phyloP scores from a whole-genome alignment of 73 alveolate species.

The Tetrahymena borealis region DNA sequence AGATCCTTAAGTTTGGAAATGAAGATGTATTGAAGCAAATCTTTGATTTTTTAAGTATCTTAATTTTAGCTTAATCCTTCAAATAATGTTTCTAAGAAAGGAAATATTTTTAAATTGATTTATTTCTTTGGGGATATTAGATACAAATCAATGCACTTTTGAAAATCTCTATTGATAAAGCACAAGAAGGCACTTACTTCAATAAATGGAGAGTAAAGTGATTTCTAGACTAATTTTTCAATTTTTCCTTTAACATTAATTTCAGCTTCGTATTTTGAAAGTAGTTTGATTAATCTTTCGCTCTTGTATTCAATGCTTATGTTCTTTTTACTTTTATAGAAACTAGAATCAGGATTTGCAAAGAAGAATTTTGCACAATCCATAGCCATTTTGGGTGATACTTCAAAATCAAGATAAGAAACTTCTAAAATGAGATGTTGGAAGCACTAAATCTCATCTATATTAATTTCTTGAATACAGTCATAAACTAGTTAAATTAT shows the following conservation, averaged over 20 bases:
- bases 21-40: background rate
- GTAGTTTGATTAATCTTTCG: background rate
- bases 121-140: background rate
- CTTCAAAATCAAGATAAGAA: background rate
- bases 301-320: background rate
- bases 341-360: background rate
- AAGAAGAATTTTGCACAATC: background rate
- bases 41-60: background rate
- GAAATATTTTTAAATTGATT: background rate
- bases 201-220: background rate
- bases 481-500: background rate
- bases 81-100: background rate
- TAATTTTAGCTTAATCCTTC: background rate
- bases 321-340: background rate
- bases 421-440: background rate
- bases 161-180: background rate
- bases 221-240: background rate
- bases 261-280: background rate
- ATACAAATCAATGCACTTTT: background rate
- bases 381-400: background rate
- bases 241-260: background rate
- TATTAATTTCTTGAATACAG: background rate
- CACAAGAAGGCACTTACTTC: background rate
- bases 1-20: background rate
- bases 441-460: background rate